Base-by-base conservation (phyloP, 2,329 filamentous ascomycete species). In the Colletotrichum chrysophilum region DNA sequence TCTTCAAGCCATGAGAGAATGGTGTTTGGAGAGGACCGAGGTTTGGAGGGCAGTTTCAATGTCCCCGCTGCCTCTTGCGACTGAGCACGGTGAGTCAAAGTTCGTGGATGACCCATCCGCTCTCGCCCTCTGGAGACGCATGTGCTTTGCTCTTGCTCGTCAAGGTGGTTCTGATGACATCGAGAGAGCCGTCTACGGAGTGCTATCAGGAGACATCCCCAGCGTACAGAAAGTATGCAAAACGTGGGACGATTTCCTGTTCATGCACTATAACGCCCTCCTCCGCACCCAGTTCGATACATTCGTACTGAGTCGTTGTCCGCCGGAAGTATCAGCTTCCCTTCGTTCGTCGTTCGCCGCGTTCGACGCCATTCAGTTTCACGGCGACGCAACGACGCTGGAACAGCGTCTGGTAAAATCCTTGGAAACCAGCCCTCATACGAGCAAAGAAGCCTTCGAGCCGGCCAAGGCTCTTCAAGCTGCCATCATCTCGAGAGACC, bases 31-130 rank as follows among this genome's bases (percentile, higher is more conserved):
- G 80, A 91, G 94, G 75, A 95, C 95, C 12, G 96, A 98, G 85
- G 91, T 93, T 76, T 99, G 96, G 96, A 93, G 96, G 77, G 95
- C 95, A 56, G 90, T 96, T 43, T 94, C 94, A 75, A 91, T 98
- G 80, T 95, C 94, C 26, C 94, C 94, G 21, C 87, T 94, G 76
- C 90, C 92, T n/a, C 86, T 93, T 43, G 88, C 90, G 16, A 88
- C 87, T 69, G 81, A 82, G 13, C 82, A 85, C 32, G 82, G 86
- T 56, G 84, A 88, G 60, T 77, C 75, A 26, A 82, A 83, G 16
- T 84, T 86, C 3, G 84, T 86, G 43, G 82, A 82, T 66, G 85
- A 89, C 76, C 85, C 87, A 2, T 82, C 84, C 36, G 87, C 91
- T 1, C 85, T 90, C 24, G 86, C 90, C n/a, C 86, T 96, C 6